Conservation (phyloP, 805 yeast species). For the Blastobotrys robertii region DNA sequence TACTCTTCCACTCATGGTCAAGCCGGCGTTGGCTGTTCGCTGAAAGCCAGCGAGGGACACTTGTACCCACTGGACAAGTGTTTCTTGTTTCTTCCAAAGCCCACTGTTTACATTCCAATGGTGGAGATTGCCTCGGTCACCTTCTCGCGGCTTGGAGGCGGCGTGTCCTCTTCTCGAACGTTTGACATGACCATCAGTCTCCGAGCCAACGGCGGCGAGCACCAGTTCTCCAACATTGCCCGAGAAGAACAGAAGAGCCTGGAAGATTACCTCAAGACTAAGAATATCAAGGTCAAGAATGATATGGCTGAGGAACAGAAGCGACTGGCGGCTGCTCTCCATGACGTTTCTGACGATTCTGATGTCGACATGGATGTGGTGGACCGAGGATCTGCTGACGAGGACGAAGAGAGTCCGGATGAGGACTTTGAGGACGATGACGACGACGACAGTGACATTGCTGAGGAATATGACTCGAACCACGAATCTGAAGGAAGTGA, state of each 20-base stretch:
- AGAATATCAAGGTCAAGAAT: slow-evolving; percentile 72
- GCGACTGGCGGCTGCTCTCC: slow-evolving; percentile 65
- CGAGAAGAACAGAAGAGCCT: slow-evolving; percentile 80
- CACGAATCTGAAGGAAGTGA: slow-evolving; percentile 29
- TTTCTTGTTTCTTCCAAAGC: slow-evolving; percentile 83
- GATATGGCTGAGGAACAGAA: slow-evolving; percentile 85
- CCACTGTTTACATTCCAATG: slow-evolving; percentile 84
- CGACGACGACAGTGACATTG: slow-evolving; percentile 58
- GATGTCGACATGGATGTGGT: slow-evolving; percentile 35
- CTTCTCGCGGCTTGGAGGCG: slow-evolving; percentile 81
- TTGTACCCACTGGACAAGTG: slow-evolving; percentile 89
- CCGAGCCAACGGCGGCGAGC: slow-evolving; percentile 55
- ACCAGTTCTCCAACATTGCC: slow-evolving; percentile 79
- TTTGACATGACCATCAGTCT: slow-evolving; percentile 80
- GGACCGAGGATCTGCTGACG: slow-evolving; percentile 68
- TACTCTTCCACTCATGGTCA: slow-evolving; percentile 67
- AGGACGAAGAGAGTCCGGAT: slow-evolving; percentile 57
- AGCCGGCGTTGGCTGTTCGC: slow-evolving; percentile 83
- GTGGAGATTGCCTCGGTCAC: slow-evolving; percentile 67
- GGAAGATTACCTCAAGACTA: slow-evolving; percentile 66
- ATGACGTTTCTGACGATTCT: slow-evolving; percentile 46
- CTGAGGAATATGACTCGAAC: slow-evolving; percentile 78
- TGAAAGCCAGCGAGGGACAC: slow-evolving; percentile 92
- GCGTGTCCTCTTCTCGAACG: slow-evolving; percentile 70
- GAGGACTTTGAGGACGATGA: slow-evolving; percentile 65